Conservation (phyloP, 257 asterid genomes). For the Solanum ossicruentum region DNA sequence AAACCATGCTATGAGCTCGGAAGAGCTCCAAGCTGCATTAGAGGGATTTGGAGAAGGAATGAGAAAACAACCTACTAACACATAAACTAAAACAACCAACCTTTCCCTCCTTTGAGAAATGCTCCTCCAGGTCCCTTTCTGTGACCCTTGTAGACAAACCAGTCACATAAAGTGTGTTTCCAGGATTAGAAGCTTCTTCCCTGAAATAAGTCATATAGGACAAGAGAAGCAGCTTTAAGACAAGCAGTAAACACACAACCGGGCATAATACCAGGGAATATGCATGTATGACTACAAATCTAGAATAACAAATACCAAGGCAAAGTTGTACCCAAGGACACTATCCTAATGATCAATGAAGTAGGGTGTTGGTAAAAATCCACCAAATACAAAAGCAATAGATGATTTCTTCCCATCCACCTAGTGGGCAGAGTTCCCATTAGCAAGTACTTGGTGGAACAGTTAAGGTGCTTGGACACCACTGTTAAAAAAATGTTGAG, state of each 20-base stretch:
- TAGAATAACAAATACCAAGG: background rate
- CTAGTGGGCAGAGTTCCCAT: background rate
- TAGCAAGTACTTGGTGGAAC: background rate
- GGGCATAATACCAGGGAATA: background rate
- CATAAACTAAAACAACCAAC: background rate
- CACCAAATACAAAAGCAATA: background rate
- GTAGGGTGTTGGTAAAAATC: background rate
- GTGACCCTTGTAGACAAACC: conserved; percentile 30
- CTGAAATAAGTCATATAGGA: background rate
- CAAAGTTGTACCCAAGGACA: background rate
- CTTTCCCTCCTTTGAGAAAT: conserved; percentile 26
- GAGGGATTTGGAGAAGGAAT: background rate
- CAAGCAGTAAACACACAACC: background rate
- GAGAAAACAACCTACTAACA: background rate
- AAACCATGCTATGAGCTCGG: background rate
- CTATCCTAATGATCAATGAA: background rate
- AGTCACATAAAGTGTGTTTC: conserved; percentile 32
- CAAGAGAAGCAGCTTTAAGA: background rate
- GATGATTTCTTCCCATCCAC: background rate
- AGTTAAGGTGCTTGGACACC: background rate
- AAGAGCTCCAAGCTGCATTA: background rate
- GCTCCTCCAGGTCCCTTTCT: conserved; percentile 24
- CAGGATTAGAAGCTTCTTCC: conserved; percentile 16
- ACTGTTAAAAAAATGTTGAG: background rate
- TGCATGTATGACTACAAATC: background rate